phyloP scores from a whole-genome alignment of 495 filamentous ascomycete species.

The Physcia stellaris region DNA sequence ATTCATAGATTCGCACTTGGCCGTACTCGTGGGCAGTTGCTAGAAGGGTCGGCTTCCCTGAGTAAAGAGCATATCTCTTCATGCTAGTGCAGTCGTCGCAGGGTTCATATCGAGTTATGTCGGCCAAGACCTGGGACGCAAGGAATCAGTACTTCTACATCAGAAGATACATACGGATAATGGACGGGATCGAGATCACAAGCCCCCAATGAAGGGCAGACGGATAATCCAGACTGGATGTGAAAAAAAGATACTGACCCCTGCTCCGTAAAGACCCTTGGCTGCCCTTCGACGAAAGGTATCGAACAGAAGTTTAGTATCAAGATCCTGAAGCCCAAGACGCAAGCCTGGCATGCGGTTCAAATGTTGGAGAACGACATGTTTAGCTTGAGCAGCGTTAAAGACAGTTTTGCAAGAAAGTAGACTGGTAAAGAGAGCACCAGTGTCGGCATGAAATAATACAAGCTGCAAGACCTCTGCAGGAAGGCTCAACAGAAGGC shows the following conservation, averaged over 20 bases:
- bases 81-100: not conserved
- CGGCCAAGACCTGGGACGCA: too few relatives aligned
- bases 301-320: constrained; percentile 5
- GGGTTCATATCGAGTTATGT: constrained; percentile 6
- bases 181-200: too few relatives aligned
- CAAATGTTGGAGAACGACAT: constrained; percentile 8
- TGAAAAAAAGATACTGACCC: too few relatives aligned
- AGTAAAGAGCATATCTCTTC: constrained; percentile 1
- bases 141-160: too few relatives aligned
- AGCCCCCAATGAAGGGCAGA: too few relatives aligned
- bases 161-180: too few relatives aligned
- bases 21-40: constrained; percentile 6
- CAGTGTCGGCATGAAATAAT: constrained; percentile 11
- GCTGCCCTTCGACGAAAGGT: constrained; percentile 8
- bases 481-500: constrained; percentile 10
- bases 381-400: constrained; percentile 5
- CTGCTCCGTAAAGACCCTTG: constrained; percentile 9
- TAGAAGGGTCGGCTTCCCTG: constrained; percentile 3
- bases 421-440: constrained; percentile 11
- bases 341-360: constrained; percentile 9
- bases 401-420: constrained; percentile 13
- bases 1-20: constrained; percentile 9
- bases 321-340: constrained; percentile 9
- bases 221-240: too few relatives aligned
- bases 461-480: constrained; percentile 12